Evolutionary conservation across 352 stramenopile species (phyloP), one percentile per base, ranked within the genome.

Genomic region (Blastocystis hominis): DNA sequence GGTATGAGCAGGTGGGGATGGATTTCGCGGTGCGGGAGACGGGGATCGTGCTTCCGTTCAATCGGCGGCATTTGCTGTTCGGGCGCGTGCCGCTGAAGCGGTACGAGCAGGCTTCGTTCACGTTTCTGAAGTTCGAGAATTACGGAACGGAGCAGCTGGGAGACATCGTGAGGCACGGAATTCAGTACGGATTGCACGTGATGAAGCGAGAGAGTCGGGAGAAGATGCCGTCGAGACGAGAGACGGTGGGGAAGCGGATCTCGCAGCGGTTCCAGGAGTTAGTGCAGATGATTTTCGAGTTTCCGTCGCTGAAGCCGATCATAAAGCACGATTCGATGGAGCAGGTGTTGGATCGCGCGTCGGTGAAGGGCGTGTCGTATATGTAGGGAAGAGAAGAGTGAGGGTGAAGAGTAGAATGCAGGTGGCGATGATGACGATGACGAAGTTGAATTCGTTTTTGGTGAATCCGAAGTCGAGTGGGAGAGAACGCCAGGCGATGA

Each of bases 61-160:
- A 84, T 34, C 46, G 72, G 0, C 47, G 46, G 17, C 72, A 84
- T 46, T 53, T 84, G 10, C 55, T 84, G 46, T 46, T 84, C n/a
- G 72, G 72, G 20, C 72, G 72, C 34, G 72, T 84, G 36, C 72
- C 72, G 17, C 72, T 84, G 53, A 84, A 84, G 55, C 72, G 68
- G 34, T 53, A 46, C 2, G 72, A 84, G 13, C 72, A 84, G 50
- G 30, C 47, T 34, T 17, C 72, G 2, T 84, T 54, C 50, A 84
- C 47, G 9, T 84, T 84, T 34, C 56, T 84, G 50, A 84, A 84
- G 55, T 84, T 84, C 38, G 72, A 84, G 72, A 84, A 64, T 46
- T 84, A 84, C 44, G 72, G 72, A 15, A 84, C 72, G 24, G 72
- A 84, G 55, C 50, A 15, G 2, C 47, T 84, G 3, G 36, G 24